Conservation (phyloP, 345 rosid genomes). For the Heritiera littoralis region DNA sequence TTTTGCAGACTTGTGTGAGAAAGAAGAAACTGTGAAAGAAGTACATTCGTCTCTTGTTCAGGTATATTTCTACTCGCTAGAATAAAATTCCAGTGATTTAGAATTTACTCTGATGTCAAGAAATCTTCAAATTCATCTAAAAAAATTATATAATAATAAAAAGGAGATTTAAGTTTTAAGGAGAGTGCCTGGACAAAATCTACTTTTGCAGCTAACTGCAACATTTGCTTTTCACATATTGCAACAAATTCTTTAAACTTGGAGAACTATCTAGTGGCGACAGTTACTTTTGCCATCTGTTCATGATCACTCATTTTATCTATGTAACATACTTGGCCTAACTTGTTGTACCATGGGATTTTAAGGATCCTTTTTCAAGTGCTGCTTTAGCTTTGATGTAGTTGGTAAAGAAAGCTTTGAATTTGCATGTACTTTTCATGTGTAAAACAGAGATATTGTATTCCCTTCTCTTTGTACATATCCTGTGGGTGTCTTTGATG, state of each 20-base stretch:
- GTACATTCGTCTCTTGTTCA: slow-evolving; percentile 71
- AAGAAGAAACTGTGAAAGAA: slow-evolving; percentile 65
- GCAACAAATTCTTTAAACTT: background rate
- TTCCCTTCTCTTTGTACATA: background rate
- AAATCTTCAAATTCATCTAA: background rate
- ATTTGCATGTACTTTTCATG: background rate
- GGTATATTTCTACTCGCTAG: slow-evolving; percentile 41
- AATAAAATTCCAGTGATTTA: background rate
- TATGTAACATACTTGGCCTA: background rate
- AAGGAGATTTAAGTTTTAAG: background rate
- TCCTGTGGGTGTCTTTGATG: background rate
- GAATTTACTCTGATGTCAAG: slow-evolving; percentile 10
- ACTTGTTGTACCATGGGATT: background rate
- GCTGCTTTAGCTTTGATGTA: background rate
- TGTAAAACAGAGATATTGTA: background rate
- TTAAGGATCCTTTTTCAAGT: background rate
- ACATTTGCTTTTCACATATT: background rate
- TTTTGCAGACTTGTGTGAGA: slow-evolving; percentile 68
- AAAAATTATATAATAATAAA: background rate
- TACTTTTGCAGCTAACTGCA: background rate
- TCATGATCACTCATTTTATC: background rate
- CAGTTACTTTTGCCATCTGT: background rate
- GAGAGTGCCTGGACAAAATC: background rate
- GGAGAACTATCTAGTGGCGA: background rate
- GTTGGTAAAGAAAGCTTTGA: background rate